Evolutionary conservation across 73 alveolate species (phyloP).

Genomic region (Tetrahymena borealis): DNA sequence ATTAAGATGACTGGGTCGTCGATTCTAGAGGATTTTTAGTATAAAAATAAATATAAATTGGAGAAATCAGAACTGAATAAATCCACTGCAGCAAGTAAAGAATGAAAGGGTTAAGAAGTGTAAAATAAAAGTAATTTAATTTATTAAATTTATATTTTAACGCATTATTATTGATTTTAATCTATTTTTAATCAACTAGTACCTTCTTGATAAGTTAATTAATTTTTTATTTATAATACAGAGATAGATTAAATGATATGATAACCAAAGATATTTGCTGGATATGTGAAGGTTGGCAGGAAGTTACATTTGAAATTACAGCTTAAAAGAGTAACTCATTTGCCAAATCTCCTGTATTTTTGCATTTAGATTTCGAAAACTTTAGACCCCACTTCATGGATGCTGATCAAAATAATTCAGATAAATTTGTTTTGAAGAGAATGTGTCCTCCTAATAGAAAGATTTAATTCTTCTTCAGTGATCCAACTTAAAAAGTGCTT

Average conservation of each 20-base stretch:
- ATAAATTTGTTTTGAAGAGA: slow-evolving; percentile 3
- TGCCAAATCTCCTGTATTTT: slow-evolving; percentile 21
- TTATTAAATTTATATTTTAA: too few relatives aligned
- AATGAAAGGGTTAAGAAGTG: too few relatives aligned
- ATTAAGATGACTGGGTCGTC: not conserved
- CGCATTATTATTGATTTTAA: too few relatives aligned
- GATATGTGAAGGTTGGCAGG: slow-evolving; percentile 46
- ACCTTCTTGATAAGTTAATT: not conserved
- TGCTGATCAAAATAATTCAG: not conserved
- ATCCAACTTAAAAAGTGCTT: slow-evolving; percentile 6
- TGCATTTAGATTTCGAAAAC: slow-evolving; percentile 31
- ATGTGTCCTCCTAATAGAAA: slow-evolving; percentile 40
- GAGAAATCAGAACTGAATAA: not conserved
- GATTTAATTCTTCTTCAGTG: slow-evolving; percentile 16
- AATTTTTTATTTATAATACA: not conserved
- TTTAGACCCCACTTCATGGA: slow-evolving; percentile 22
- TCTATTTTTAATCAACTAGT: too few relatives aligned
- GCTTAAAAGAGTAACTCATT: slow-evolving; percentile 3
- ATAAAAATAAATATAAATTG: not conserved
- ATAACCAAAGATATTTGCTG: slow-evolving; percentile 29
- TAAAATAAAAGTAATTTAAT: too few relatives aligned
- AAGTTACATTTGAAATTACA: slow-evolving; percentile 22
- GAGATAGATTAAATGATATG: not conserved
- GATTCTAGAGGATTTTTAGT: slow-evolving; percentile 26
- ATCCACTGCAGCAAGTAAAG: too few relatives aligned